Percentiles rank a stretch among this genome's conserved stretches.
These are phyloP conservation scores for Agaricus blazei DNA, from an alignment of 768 basidiomycete species.

Conservation along the genomic window DNA sequence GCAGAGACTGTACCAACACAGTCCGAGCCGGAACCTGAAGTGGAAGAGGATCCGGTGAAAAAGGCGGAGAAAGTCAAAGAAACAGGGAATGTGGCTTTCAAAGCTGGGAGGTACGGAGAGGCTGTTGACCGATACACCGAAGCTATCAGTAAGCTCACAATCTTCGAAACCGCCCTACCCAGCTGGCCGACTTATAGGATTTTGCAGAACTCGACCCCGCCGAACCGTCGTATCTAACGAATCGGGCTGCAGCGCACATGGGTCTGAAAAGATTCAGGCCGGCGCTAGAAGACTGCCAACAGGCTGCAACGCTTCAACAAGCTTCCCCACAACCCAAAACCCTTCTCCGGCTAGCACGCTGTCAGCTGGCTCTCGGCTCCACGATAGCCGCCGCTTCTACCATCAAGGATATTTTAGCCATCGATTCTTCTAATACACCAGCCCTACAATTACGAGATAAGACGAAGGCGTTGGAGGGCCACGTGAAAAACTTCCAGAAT, in stretches of 20 bases:
- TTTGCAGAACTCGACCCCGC: slow-evolving; percentile 48
- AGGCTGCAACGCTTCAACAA: slow-evolving; percentile 62
- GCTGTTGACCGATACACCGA: slow-evolving; percentile 73
- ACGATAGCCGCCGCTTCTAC: slow-evolving; percentile 63
- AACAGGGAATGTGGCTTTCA: slow-evolving; percentile 72
- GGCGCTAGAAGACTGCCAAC: slow-evolving; percentile 77
- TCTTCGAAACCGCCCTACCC: not conserved
- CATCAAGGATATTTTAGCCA: slow-evolving; percentile 50
- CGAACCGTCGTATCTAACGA: slow-evolving; percentile 77
- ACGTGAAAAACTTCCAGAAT: slow-evolving; percentile 57
- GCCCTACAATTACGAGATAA: slow-evolving; percentile 60
- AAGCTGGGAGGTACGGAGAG: slow-evolving; percentile 53
- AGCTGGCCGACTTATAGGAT: not conserved
- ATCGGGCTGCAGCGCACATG: slow-evolving; percentile 86
- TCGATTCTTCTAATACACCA: slow-evolving; percentile 58
- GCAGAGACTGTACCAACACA: not conserved
- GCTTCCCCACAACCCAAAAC: slow-evolving; percentile 58
- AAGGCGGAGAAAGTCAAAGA: slow-evolving; percentile 67
- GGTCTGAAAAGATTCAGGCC: slow-evolving; percentile 68
- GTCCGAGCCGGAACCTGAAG: not conserved
- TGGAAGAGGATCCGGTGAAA: slow-evolving; percentile 32
- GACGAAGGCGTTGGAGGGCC: slow-evolving; percentile 55
- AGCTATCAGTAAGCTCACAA: slow-evolving; percentile 53
- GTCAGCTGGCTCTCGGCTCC: slow-evolving; percentile 76
- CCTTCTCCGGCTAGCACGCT: slow-evolving; percentile 75